These are phyloP conservation scores for Antarctomyces pellizariae DNA, from an alignment of 495 filamentous ascomycete species.

Conservation along the genomic window DNA sequence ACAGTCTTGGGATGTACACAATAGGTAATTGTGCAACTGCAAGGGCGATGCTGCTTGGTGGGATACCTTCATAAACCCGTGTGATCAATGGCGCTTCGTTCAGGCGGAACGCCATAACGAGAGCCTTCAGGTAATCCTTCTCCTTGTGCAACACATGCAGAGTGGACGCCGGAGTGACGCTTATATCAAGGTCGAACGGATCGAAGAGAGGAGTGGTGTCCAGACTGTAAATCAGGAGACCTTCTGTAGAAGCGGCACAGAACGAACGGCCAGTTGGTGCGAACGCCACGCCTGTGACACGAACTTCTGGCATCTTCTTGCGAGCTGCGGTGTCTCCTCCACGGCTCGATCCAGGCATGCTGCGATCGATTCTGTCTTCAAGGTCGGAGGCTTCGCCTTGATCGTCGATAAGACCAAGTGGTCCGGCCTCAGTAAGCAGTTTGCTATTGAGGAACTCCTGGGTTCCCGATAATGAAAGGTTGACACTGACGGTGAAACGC, in stretches of 20 bases:
- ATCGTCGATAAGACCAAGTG: constrained; percentile 57
- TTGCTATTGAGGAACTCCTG: constrained; percentile 91
- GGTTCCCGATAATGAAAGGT: constrained; percentile 80
- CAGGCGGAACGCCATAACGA: constrained; percentile 91
- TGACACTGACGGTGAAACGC: constrained; percentile 84
- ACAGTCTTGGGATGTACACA: constrained; percentile 62
- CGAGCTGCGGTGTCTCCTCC: constrained; percentile 57
- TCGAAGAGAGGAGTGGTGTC: constrained; percentile 68
- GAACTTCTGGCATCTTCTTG: constrained; percentile 54
- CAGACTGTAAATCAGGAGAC: constrained; percentile 73
- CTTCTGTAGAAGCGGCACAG: constrained; percentile 88
- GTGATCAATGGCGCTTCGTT: constrained; percentile 58
- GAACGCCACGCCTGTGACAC: constrained; percentile 70
- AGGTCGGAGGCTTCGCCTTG: constrained; percentile 74
- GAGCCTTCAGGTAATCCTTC: constrained; percentile 65
- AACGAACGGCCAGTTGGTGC: constrained; percentile 73
- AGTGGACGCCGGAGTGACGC: constrained; percentile 66
- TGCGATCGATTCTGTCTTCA: constrained; percentile 59
- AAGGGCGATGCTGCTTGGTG: constrained; percentile 47
- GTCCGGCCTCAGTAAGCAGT: constrained; percentile 74
- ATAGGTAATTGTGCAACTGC: constrained; percentile 58
- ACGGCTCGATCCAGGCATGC: constrained; percentile 71
- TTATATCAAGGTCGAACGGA: constrained; percentile 85
- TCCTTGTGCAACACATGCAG: constrained; percentile 48
- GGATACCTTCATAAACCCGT: constrained; percentile 65